Evolutionary conservation across 768 basidiomycete genomes (phyloP), one percentile per base, ranked within the genome.

Genomic region (Russula vinacea): DNA sequence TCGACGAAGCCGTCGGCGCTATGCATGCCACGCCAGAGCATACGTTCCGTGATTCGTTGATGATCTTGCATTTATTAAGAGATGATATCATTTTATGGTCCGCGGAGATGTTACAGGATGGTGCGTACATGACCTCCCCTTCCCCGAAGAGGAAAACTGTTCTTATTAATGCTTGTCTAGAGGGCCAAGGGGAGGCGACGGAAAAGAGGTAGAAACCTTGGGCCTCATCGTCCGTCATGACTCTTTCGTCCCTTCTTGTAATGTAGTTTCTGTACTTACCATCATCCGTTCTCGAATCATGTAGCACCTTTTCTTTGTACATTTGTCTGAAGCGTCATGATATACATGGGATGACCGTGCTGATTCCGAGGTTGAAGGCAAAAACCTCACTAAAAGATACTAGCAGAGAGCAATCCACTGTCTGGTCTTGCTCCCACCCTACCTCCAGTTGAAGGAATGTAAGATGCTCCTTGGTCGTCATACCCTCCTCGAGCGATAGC

Each of bases 41-140:
- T 70, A 78, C 76, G 57, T 79, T 83, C 76, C 83, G 83, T 73
- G 92, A 94, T 76, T 90, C 92, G 58, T 80, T 94, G 75, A 85
- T 90, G 76, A 92, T 92, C 70, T 74, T 90, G 57, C 92, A 93
- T 73, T 79, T 94, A 55, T 77, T 94, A 72, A 81, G 86, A 70
- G 92, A 94, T 73, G 93, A 94, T 78, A 75, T 94, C 47, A 83
- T 92, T 65, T 79, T 94, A 60, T 95, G 93, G 92, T 87, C 87
- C 44, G 83, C 81, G 37, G 90, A 93, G 76, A 87, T 92, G 75
- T 22, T 58, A n/a, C 75, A 78, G 71, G 73, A 76, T 73, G 75
- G 78, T 76, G 68, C 67, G 60, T 63, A 3, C 29, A 19, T 52
- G 39, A 29, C 29, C 5, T 4, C 7, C 4, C 29, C n/a, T n/a